A percentile compares a stretch with the other conserved stretches of the same genome.
Evolutionary conservation across 768 basidiomycete genomes (phyloP).

Genomic region (Boletus vinaceobasis): DNA sequence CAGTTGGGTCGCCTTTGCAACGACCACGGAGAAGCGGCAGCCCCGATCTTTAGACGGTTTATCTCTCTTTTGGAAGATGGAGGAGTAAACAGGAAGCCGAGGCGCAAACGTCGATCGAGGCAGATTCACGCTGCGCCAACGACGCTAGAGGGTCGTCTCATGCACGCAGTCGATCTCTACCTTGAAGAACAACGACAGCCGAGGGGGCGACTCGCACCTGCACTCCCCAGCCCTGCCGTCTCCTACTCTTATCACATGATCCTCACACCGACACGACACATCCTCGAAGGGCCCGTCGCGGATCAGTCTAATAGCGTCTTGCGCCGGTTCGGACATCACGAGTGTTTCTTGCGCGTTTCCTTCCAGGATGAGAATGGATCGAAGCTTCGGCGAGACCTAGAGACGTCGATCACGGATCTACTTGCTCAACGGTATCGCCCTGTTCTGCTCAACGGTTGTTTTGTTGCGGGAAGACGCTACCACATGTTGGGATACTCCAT

Average conservation of each 20-base stretch:
- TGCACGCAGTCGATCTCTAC: slow-evolving; percentile 16
- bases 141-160: slow-evolving; percentile 16
- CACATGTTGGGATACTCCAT: slow-evolving; percentile 51
- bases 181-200: slow-evolving; percentile 25
- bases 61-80: slow-evolving; percentile 20
- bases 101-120: neutral
- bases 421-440: slow-evolving; percentile 35
- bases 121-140: neutral
- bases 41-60: slow-evolving; percentile 24
- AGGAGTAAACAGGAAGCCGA: neutral
- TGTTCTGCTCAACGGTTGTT: slow-evolving; percentile 32
- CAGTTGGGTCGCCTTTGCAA: slow-evolving; percentile 20
- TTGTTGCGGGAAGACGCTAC: slow-evolving; percentile 43
- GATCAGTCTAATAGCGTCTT: slow-evolving; percentile 39
- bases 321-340: slow-evolving; percentile 35
- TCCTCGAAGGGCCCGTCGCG: slow-evolving; percentile 38
- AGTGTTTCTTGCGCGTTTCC: slow-evolving; percentile 46
- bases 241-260: slow-evolving; percentile 37
- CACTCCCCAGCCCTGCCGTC: slow-evolving; percentile 16
- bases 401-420: slow-evolving; percentile 29
- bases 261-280: slow-evolving; percentile 38
- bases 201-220: slow-evolving; percentile 21
- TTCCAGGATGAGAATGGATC: slow-evolving; percentile 47
- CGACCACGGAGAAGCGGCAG: slow-evolving; percentile 11
- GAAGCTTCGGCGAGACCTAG: slow-evolving; percentile 33